A percentile compares a stretch with the other conserved stretches of the same genome.
phyloP scores from a whole-genome alignment of 106 monocot genomes.

The Chionographis japonica region DNA sequence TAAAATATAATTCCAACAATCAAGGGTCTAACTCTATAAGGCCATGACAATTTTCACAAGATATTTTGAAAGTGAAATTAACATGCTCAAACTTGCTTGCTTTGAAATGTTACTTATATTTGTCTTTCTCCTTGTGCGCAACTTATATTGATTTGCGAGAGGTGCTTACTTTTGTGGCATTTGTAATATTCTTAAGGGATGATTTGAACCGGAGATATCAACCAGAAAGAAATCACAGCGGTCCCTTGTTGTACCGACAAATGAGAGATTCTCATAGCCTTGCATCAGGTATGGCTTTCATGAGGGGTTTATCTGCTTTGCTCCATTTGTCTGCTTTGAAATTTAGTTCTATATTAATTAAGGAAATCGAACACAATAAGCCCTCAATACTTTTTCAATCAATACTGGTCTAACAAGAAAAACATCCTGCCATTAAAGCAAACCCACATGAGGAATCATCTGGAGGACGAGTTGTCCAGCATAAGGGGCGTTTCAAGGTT shows the following conservation, averaged over 20 bases:
- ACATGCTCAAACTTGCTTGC: too few relatives aligned
- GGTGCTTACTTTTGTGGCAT: neutral
- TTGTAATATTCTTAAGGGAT: conserved; percentile 32
- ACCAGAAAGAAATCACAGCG: conserved; percentile 45
- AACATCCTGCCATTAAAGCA: conserved; percentile 20
- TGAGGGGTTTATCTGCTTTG: neutral
- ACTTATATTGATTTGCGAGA: too few relatives aligned
- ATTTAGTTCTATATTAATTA: conserved; percentile 1
- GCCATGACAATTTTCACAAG: too few relatives aligned
- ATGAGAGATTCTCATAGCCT: conserved; percentile 25
- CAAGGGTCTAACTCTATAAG: too few relatives aligned
- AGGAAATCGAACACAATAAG: neutral
- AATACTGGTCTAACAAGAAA: neutral
- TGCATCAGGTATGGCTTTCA: conserved; percentile 27
- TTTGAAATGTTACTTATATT: neutral
- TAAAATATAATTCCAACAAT: too few relatives aligned
- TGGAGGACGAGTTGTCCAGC: conserved; percentile 65
- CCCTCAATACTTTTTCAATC: too few relatives aligned
- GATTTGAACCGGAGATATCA: conserved; percentile 23
- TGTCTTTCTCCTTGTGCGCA: neutral
- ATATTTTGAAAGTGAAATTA: too few relatives aligned
- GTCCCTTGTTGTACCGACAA: conserved; percentile 37
- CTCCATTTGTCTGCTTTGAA: neutral
- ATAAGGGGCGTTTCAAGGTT: conserved; percentile 83
- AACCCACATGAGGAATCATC: conserved; percentile 38